Evolutionary conservation across 2,329 filamentous ascomycete species (phyloP).

Genomic region (Penicillium vulpinum): DNA sequence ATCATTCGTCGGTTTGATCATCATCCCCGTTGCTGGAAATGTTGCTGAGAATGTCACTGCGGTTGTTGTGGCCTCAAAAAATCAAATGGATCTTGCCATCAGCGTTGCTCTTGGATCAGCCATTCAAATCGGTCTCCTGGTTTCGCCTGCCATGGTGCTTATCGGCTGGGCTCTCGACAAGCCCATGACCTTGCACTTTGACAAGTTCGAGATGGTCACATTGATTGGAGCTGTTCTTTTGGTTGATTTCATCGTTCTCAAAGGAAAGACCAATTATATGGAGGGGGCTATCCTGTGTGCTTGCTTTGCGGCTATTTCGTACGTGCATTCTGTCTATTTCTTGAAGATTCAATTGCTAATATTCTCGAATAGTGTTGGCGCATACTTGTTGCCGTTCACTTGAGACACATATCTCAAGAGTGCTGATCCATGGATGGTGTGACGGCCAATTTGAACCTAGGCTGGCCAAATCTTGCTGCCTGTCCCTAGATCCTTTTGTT

Average conservation of each 20-base stretch:
- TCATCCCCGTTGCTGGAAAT: conserved; percentile 72
- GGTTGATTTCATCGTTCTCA: conserved; percentile 19
- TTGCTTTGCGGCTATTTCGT: conserved; percentile 23
- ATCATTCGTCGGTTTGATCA: conserved; percentile 69
- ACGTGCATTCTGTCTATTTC: background rate
- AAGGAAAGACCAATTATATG: conserved; percentile 22
- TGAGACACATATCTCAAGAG: background rate
- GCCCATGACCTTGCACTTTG: conserved; percentile 21
- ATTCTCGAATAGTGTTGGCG: conserved; percentile 12
- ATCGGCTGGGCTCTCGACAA: conserved; percentile 64
- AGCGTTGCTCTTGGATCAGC: conserved; percentile 70
- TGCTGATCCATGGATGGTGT: too few relatives aligned
- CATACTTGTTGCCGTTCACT: conserved; percentile 12
- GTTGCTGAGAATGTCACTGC: conserved; percentile 73
- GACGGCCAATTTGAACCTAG: background rate
- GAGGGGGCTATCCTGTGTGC: conserved; percentile 20
- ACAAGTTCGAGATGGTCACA: conserved; percentile 18
- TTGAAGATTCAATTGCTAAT: background rate
- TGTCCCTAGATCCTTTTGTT: background rate
- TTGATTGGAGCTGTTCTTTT: conserved; percentile 14
- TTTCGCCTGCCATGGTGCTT: conserved; percentile 69
- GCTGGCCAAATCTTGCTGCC: background rate
- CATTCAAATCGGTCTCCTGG: conserved; percentile 70
- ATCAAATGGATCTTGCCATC: conserved; percentile 75
- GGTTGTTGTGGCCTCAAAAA: conserved; percentile 69